A percentile compares a stretch with the other conserved stretches of the same genome.
These are phyloP conservation scores for Pleurotus eryngii DNA, from an alignment of 768 basidiomycete genomes.

Conservation along the genomic window DNA sequence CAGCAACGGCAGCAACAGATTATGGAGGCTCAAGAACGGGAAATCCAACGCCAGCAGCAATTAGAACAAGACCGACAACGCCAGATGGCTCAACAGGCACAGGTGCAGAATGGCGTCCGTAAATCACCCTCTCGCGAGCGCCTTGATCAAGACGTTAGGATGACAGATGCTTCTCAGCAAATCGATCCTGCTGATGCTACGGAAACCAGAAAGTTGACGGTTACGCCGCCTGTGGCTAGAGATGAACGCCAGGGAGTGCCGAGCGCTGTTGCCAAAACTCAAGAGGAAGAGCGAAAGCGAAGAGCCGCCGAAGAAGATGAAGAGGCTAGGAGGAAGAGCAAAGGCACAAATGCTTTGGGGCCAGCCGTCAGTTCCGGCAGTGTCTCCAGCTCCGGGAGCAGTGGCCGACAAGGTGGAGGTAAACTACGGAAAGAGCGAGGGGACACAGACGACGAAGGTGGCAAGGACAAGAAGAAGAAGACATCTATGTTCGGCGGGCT, in stretches of 20 bases:
- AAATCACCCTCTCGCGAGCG: constrained; percentile 48
- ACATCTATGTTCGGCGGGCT: constrained; percentile 72
- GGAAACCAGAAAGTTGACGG: constrained; percentile 76
- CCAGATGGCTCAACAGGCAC: constrained; percentile 9
- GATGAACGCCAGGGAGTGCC: constrained; percentile 38
- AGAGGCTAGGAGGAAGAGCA: constrained; percentile 43
- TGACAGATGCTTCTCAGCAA: constrained; percentile 18
- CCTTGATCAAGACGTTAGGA: constrained; percentile 17
- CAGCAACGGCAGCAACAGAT: constrained; percentile 30
- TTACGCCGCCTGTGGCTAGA: constrained; percentile 75
- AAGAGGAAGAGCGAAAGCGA: constrained; percentile 53
- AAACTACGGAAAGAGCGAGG: constrained; percentile 45
- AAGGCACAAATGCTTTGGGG: constrained; percentile 41
- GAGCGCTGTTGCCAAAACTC: constrained; percentile 38
- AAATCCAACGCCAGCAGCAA: constrained; percentile 28
- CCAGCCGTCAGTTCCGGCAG: constrained; percentile 36
- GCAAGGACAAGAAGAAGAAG: constrained; percentile 59
- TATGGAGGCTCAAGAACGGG: constrained; percentile 28
- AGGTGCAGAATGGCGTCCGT: constrained; percentile 30
- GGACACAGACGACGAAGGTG: constrained; percentile 30
- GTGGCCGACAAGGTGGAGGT: constrained; percentile 16
- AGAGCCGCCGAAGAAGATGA: constrained; percentile 45
- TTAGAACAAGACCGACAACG: constrained; percentile 25
- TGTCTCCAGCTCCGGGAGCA: constrained; percentile 21
- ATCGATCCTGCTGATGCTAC: constrained; percentile 67